Evolutionary conservation across 2,329 filamentous ascomycete genomes (phyloP).

Genomic region (Aotearoamyces nothofagi): DNA sequence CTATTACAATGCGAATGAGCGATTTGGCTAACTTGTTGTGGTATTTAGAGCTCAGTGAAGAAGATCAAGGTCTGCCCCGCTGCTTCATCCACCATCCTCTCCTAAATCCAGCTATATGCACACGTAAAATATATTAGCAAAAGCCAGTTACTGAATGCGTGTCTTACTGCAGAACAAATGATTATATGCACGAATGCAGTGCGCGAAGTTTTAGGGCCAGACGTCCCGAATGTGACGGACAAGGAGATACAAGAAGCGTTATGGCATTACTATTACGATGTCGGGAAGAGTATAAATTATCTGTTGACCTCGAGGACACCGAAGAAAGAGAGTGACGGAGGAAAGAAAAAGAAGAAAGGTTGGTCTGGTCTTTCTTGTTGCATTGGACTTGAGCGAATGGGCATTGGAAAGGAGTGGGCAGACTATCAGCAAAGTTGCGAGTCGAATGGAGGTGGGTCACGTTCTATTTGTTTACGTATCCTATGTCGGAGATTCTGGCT

Average conservation of each 20-base stretch:
- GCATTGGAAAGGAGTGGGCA: no score
- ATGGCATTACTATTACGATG: conserved; percentile 93
- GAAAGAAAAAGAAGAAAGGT: conserved; percentile 20
- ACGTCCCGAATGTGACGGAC: conserved; percentile 33
- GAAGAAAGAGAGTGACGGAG: conserved; percentile 19
- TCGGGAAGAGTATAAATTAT: conserved; percentile 72
- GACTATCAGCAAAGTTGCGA: no score
- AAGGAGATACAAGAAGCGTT: conserved; percentile 75
- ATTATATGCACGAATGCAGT: conserved; percentile 52
- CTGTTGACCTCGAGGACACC: conserved; percentile 42
- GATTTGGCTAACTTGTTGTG: conserved; percentile 4
- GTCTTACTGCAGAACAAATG: conserved; percentile 42
- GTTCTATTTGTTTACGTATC: conserved; percentile 4
- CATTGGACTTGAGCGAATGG: no score
- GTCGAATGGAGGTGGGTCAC: no score
- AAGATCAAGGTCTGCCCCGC: conserved; percentile 19
- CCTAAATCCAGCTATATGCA: conserved; percentile 3
- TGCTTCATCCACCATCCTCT: no score
- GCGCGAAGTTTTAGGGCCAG: conserved; percentile 44
- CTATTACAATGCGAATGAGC: neutral
- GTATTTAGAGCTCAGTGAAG: conserved; percentile 17
- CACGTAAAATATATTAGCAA: no score
- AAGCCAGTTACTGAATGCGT: no score
- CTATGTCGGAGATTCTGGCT: no score
- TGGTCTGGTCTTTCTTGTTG: conserved; percentile 11